Evolutionary conservation across 345 rosid species (phyloP), one percentile per base, ranked within the genome.

Genomic region (Brassica juncea): DNA sequence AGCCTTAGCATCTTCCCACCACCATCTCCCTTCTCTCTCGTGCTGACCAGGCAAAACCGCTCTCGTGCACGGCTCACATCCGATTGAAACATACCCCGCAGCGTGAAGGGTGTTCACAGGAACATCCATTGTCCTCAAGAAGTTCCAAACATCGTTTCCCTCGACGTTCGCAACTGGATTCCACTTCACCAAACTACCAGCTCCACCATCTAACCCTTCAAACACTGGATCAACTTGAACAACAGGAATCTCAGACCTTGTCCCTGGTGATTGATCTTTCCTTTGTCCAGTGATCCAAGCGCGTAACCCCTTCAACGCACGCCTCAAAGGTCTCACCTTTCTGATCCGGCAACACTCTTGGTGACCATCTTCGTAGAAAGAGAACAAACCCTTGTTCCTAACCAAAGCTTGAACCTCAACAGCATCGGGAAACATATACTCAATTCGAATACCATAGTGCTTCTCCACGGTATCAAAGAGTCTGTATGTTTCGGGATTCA

Each of bases 1-100:
- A 8, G 98, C 97, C 85, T 84, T 91, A 15, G 99, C 92, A 27
- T 95, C 99, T 88, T 95, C 99, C 99, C 99, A 95, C 99, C 99
- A 95, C 99, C 99, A 95, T 72, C 99, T 90, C 78, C 98, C 99
- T 84, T 95, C 99, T 64, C 99, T 90, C 84, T 95, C 98, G 39
- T 93, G 99, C 68, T 95, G 99, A 12, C 98, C 99, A 0, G 99
- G 99, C 14, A 95, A 91, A 6, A 93, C 96, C 0, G 98, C 85
- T 86, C 96, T 86, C 0, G 99, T 95, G 87, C 99, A 95, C 0
- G 99, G 98, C 90, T 95, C 99, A 16, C 99, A 95, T 0, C 99
- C 99, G 7, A 95, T 95, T 0, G 99, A 95, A 73, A 95, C 84
- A 57, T 91, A 95, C 2, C 99, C 99, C 7, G 86, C 80, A 0